Percentiles rank a stretch among this genome's conserved stretches.
phyloP scores from a whole-genome alignment of 2,329 filamentous ascomycete species.

The Penicillium olsonii region DNA sequence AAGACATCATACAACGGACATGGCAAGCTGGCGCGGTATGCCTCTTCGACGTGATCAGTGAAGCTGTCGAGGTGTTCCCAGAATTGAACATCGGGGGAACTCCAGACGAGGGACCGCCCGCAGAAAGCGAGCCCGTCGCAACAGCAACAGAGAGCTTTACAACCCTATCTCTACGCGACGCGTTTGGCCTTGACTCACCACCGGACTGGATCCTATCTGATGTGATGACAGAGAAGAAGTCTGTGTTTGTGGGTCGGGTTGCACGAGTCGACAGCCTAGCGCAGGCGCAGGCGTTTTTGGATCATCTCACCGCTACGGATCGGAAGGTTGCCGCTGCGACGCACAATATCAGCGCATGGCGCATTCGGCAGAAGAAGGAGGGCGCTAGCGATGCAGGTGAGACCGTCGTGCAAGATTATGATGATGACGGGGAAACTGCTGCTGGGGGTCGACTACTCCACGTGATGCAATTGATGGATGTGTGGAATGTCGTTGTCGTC shows the following conservation, averaged over 20 bases:
- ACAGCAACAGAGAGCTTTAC: slow-evolving; percentile 25
- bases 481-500: slow-evolving; percentile 90
- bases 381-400: slow-evolving; percentile 39
- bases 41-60: slow-evolving; percentile 86
- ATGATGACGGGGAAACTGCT: slow-evolving; percentile 94
- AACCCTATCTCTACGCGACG: slow-evolving; percentile 29
- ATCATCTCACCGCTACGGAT: slow-evolving; percentile 77
- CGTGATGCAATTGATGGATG: slow-evolving; percentile 90
- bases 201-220: slow-evolving; percentile 75
- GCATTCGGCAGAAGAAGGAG: slow-evolving; percentile 59
- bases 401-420: slow-evolving; percentile 78
- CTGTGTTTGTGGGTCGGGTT: slow-evolving; percentile 79
- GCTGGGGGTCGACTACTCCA: slow-evolving; percentile 83
- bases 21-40: slow-evolving; percentile 77
- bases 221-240: slow-evolving; percentile 77
- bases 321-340: slow-evolving; percentile 83
- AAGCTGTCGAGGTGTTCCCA: slow-evolving; percentile 50
- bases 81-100: slow-evolving; percentile 55
- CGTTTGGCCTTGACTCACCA: slow-evolving; percentile 38
- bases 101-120: slow-evolving; percentile 16
- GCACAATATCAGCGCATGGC: slow-evolving; percentile 95
- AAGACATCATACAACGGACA: slow-evolving; percentile 65
- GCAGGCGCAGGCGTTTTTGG: slow-evolving; percentile 70
- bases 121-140: slow-evolving; percentile 1
- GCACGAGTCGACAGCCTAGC: slow-evolving; percentile 68